A percentile compares a stretch with the other conserved stretches of the same genome.
Evolutionary conservation across 2,329 filamentous ascomycete species (phyloP).

Genomic region (Rutstroemia sp.): DNA sequence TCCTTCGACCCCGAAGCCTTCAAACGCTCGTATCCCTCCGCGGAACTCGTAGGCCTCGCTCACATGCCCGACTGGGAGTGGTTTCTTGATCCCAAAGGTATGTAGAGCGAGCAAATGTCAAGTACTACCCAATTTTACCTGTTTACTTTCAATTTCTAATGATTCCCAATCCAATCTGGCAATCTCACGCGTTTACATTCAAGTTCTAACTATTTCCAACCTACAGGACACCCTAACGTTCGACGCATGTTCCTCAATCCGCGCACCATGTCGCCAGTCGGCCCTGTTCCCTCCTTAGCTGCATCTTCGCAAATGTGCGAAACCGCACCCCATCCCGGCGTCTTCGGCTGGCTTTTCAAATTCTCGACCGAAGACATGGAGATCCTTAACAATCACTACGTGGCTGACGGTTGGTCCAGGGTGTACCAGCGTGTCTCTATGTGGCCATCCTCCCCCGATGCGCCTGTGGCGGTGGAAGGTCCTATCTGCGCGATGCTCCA

Average conservation of each 20-base stretch:
- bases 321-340: background rate
- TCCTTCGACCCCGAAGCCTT: background rate
- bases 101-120: background rate
- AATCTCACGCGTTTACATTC: too few relatives aligned
- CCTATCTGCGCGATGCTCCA: background rate
- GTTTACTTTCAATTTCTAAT: background rate
- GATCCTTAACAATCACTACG: background rate
- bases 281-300: background rate
- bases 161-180: background rate
- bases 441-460: background rate
- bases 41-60: background rate
- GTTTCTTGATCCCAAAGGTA: slow-evolving; percentile 1
- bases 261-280: background rate
- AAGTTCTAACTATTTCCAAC: too few relatives aligned
- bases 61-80: background rate
- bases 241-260: too few relatives aligned
- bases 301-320: background rate
- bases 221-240: too few relatives aligned
- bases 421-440: background rate
- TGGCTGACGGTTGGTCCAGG: background rate
- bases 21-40: background rate
- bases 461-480: too few relatives aligned
- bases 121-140: too few relatives aligned
- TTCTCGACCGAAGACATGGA: background rate
- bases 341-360: background rate